Evolutionary conservation across 805 yeast species (phyloP), one percentile per base, ranked within the genome.

Genomic region (Metschnikowia orientalis): DNA sequence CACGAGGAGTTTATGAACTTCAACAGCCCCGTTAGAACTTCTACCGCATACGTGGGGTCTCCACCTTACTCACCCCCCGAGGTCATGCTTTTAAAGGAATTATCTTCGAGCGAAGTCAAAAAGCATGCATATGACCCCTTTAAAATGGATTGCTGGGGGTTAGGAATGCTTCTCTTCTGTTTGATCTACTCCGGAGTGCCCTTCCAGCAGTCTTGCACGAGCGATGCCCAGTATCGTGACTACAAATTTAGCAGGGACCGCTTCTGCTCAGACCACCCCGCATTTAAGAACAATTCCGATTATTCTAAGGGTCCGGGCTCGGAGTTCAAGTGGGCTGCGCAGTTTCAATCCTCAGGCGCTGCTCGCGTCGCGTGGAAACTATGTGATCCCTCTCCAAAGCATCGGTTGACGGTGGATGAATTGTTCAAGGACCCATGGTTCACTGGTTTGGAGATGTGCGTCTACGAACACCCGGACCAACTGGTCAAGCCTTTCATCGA

Each of bases 51-150:
- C 53, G 81, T 81, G 26, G 92, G 94, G 2, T 81, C 89, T 1
- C 86, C 92, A 3, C 92, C 92, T 1, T 83, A 81, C 54, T 75
- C 81, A 8, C 77, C 90, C 4, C 92, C 94, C 2, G 92, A 83
- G 56, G 84, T 81, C 10, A 71, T 77, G 73, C 53, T 59, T 17
- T 61, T 73, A 41, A 67, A 64, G 38, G 71, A 61, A 23, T 32
- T 56, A 38, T 48, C 60, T 11, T 35, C 42, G 20, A 25, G 48
- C 3, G 68, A 63, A 37, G 25, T 50, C 34, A 58, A 63, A 55
- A 54, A 54, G 44, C 51, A 63, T 63, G 56, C 71, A 4, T 79
- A 77, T 56, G 75, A 81, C 50, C 82, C 88, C 1, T 77, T 75
- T 47, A 68, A 69, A 40, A 74, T 81, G 67, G 94, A 83, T 57